phyloP scores from a whole-genome alignment of 306 rosid species.

The Lathyrus oleraceus region DNA sequence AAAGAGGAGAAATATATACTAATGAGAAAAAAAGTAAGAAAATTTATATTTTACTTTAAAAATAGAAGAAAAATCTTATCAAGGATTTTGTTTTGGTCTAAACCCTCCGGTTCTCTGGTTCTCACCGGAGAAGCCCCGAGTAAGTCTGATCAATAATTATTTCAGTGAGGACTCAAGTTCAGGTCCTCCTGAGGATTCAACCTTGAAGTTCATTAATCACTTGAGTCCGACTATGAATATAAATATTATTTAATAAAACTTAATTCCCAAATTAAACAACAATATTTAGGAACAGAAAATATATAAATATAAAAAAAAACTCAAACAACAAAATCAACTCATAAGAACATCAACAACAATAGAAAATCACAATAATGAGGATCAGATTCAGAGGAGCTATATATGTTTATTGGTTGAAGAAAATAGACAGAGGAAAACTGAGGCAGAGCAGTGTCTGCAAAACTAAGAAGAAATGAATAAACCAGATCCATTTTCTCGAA shows the following conservation, averaged over 20 bases:
- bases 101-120: too few species aligned
- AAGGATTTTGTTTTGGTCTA: too few species aligned
- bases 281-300: constrained; percentile 10
- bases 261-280: constrained; percentile 33
- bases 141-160: not conserved
- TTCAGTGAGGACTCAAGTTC: not conserved
- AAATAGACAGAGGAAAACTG: not conserved
- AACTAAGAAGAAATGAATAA: constrained; percentile 32
- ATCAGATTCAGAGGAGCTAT: not conserved
- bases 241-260: not conserved
- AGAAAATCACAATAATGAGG: not conserved
- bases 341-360: not conserved
- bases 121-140: not conserved
- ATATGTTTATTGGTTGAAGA: not conserved
- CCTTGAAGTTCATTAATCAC: not conserved
- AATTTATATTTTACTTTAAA: not conserved
- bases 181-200: not conserved
- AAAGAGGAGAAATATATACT: constrained; percentile 15
- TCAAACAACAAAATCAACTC: constrained; percentile 31
- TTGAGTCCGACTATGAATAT: not conserved
- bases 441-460: constrained; percentile 6
- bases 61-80: not conserved
- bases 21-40: not conserved
- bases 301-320: not conserved
- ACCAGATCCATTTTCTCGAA: constrained; percentile 58